A percentile compares a stretch with the other conserved stretches of the same genome.
Conservation (phyloP, 1,139 yeast genomes). For the Yamadazyma oceani region DNA sequence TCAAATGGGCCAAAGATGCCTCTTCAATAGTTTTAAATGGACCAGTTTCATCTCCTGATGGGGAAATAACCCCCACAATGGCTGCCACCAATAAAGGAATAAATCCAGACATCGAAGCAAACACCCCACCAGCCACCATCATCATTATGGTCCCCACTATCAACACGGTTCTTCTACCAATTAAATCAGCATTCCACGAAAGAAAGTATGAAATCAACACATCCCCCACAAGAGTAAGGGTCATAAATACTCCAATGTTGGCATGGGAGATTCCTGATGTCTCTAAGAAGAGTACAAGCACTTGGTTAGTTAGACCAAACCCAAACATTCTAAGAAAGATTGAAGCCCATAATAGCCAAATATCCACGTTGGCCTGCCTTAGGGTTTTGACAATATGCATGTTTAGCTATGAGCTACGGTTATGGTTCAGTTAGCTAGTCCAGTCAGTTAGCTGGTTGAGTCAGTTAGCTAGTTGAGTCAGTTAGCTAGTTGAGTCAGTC, state of each 20-base stretch:
- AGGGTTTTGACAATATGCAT: constrained; percentile 18
- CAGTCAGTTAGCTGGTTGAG: no score
- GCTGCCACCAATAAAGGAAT: constrained; percentile 60
- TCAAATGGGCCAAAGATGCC: constrained; percentile 78
- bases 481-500: no score
- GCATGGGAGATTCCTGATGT: constrained; percentile 56
- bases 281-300: constrained; percentile 67
- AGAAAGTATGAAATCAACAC: constrained; percentile 67
- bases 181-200: constrained; percentile 76
- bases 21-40: constrained; percentile 91
- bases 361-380: constrained; percentile 45
- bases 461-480: no score
- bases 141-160: constrained; percentile 66
- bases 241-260: constrained; percentile 77
- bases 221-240: constrained; percentile 79
- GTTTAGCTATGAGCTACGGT: background rate
- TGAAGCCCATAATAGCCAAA: constrained; percentile 65
- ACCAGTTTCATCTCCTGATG: constrained; percentile 91
- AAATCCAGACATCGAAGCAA: constrained; percentile 51
- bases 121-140: constrained; percentile 66
- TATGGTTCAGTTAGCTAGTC: no score
- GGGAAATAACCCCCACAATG: constrained; percentile 67
- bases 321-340: constrained; percentile 74
- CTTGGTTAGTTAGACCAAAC: constrained; percentile 81
- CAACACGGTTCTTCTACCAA: constrained; percentile 73